Base-by-base conservation (phyloP, 805 yeast species). In the Lipomyces kockii region DNA sequence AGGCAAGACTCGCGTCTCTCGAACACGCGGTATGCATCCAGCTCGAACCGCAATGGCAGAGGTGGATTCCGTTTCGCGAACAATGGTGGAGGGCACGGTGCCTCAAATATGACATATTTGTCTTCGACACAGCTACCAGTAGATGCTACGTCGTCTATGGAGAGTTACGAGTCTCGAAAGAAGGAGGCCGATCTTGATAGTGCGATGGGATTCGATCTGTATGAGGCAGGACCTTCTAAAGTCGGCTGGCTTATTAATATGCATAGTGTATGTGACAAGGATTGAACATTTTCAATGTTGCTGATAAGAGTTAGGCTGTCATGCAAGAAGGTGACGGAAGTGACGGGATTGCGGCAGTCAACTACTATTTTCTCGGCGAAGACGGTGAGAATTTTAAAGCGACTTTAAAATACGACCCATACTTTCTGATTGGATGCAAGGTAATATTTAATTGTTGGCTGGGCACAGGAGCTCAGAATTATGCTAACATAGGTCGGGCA, bases 351-450 rank as follows among this genome's bases (percentile, higher is more conserved):
- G 86, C 97, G 0, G 99, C 94, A 2, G 97, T 94, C 2, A 98
- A 95, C 74, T 92, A 89, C 78, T 96, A 96, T 76, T 95, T 96
- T 73, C 79, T 95, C 7, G 98, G 93, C 77, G 97, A 91, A 74
- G 98, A 93, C 77, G 99, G 99, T 59, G 99, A 98, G 6, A 87
- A 90, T 56, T 95, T 96, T 81, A 95, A 94, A 76, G 88, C 92
- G 3, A 89, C 97, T 0, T 78, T 91, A 14, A 89, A 85, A 66
- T 91, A 85, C 76, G 92, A 91, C 73, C 99, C 99, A 0, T 95
- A 95, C 77, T 90, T 95, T 75, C 85, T 89, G 61, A 79, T 95
- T 11, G 83, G 86, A 2, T 86, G 91, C 70, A 81, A 84, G n/a
- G 84, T 84, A 0, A 86, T 87, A 17, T 17, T 25, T 32, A 39